Conservation (phyloP, 345 rosid genomes). For the Odontarrhena argentea region DNA sequence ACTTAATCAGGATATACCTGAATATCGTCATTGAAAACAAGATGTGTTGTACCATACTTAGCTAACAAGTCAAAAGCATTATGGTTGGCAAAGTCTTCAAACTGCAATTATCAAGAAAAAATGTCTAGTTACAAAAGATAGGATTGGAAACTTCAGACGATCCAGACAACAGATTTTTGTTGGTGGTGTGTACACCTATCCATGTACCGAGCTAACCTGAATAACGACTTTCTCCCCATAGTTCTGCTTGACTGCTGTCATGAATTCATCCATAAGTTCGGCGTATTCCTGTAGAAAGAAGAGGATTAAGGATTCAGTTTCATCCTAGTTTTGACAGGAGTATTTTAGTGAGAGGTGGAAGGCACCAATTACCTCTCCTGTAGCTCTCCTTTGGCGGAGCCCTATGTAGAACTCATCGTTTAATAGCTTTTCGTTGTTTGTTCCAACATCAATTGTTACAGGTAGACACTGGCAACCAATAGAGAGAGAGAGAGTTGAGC, state of each 20-base stretch:
- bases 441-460: constrained; percentile 95
- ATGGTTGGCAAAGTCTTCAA: constrained; percentile 98
- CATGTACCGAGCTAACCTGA: constrained; percentile 58
- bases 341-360: constrained; percentile 31
- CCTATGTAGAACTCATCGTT: constrained; percentile 97
- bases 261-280: constrained; percentile 92
- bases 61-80: constrained; percentile 91
- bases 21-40: constrained; percentile 97
- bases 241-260: constrained; percentile 90
- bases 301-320: constrained; percentile 20
- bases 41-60: constrained; percentile 88
- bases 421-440: constrained; percentile 84
- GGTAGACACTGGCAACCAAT: constrained; percentile 79
- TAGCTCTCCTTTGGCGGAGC: constrained; percentile 90
- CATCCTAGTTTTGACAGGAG: constrained; percentile 13
- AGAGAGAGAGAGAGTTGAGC: constrained; percentile 3
- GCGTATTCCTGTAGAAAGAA: constrained; percentile 70
- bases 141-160: constrained; percentile 1
- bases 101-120: constrained; percentile 52
- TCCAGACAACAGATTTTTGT: background rate
- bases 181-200: constrained; percentile 20
- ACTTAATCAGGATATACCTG: constrained; percentile 57
- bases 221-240: constrained; percentile 94
- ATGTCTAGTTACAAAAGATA: background rate
- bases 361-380: constrained; percentile 68